phyloP scores from a whole-genome alignment of 495 filamentous ascomycete species.

The Cercophora samala region DNA sequence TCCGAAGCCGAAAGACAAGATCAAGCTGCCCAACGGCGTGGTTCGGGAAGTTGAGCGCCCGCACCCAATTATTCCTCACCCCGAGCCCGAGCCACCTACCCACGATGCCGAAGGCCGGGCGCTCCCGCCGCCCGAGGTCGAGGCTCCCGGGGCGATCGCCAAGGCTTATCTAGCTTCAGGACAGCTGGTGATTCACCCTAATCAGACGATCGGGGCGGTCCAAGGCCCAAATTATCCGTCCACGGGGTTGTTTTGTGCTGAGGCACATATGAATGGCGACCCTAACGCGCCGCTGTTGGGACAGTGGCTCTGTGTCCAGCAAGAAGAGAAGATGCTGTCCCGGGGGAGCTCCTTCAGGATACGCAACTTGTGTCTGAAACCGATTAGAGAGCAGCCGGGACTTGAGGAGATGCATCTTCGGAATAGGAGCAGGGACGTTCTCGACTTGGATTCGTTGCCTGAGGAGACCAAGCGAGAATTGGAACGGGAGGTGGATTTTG shows the following conservation, averaged over 20 bases:
- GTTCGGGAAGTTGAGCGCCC: slow-evolving; percentile 30
- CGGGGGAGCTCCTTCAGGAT: background rate
- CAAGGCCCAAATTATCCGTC: slow-evolving; percentile 46
- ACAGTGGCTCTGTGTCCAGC: slow-evolving; percentile 29
- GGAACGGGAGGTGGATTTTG: slow-evolving; percentile 16
- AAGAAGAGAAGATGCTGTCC: slow-evolving; percentile 20
- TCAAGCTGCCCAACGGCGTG: slow-evolving; percentile 30
- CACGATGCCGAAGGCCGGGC: slow-evolving; percentile 21
- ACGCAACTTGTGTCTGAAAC: background rate
- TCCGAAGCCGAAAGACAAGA: slow-evolving; percentile 15
- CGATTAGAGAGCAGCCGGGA: background rate
- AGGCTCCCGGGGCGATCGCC: slow-evolving; percentile 25
- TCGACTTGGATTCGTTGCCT: slow-evolving; percentile 7
- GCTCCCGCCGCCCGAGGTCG: slow-evolving; percentile 2
- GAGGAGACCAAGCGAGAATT: slow-evolving; percentile 20
- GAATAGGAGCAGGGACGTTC: background rate
- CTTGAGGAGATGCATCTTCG: background rate
- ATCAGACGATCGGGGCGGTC: slow-evolving; percentile 43
- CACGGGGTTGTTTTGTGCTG: slow-evolving; percentile 35
- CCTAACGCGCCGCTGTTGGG: slow-evolving; percentile 33
- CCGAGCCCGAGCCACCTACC: slow-evolving; percentile 39
- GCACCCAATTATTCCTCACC: slow-evolving; percentile 42
- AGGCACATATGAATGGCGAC: slow-evolving; percentile 41
- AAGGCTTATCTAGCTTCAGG: slow-evolving; percentile 27
- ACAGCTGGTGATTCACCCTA: slow-evolving; percentile 31